Evolutionary conservation across 2,329 filamentous ascomycete genomes (phyloP).

Genomic region (Aureobasidium uvarum): DNA sequence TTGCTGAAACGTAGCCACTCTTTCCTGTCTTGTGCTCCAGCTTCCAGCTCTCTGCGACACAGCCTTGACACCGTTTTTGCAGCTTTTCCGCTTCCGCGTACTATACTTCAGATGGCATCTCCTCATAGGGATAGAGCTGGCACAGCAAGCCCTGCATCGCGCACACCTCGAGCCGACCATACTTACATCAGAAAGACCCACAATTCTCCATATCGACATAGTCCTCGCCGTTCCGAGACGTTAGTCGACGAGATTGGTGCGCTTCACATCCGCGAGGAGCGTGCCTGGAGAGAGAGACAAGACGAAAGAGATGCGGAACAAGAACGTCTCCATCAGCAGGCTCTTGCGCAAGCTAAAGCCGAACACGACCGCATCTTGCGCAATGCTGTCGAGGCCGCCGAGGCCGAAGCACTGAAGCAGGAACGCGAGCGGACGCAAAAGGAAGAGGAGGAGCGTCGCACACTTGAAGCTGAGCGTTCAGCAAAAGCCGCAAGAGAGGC

Average conservation of each 20-base stretch:
- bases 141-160: slow-evolving; percentile 17
- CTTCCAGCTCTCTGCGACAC: not conserved
- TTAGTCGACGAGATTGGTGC: slow-evolving; percentile 43
- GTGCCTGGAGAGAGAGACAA: slow-evolving; percentile 56
- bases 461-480: slow-evolving; percentile 44
- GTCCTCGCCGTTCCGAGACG: slow-evolving; percentile 33
- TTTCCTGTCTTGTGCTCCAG: not conserved
- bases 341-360: slow-evolving; percentile 62
- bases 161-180: not conserved
- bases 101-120: slow-evolving; percentile 14
- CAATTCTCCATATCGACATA: slow-evolving; percentile 27
- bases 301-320: slow-evolving; percentile 63
- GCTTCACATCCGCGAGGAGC: slow-evolving; percentile 45
- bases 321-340: slow-evolving; percentile 62
- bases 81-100: not conserved
- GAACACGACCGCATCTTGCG: slow-evolving; percentile 65
- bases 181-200: slow-evolving; percentile 1
- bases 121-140: slow-evolving; percentile 2
- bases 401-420: slow-evolving; percentile 49
- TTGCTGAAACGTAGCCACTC: not conserved
- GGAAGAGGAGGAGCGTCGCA: slow-evolving; percentile 41
- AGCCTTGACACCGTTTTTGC: not conserved
- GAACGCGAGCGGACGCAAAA: slow-evolving; percentile 38
- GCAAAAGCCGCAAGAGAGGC: slow-evolving; percentile 46
- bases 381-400: slow-evolving; percentile 55